Base-by-base conservation (phyloP, 2,329 filamentous ascomycete genomes). In the Neonectria magnoliae region DNA sequence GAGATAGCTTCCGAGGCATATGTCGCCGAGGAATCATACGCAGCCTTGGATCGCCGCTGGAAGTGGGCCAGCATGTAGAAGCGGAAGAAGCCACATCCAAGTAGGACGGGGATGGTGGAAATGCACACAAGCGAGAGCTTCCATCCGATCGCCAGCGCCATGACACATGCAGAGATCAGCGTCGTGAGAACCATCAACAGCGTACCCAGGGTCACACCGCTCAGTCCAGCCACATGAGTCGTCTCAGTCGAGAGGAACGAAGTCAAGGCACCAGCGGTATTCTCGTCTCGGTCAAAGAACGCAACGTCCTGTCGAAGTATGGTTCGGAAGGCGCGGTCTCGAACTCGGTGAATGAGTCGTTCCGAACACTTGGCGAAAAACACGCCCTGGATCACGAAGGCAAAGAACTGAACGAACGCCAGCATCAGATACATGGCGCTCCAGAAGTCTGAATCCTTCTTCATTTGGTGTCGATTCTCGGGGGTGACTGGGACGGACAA, bases 1-100 rank as follows among this genome's bases (percentile, higher is more conserved):
- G 93, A 94, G 33, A 97, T 97, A 47, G 94, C 94, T 79, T 99
- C 96, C 51, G 94, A 96, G 11, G 96, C 96, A 76, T 92, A 97
- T 60, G 90, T 91, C 8, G 95, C 95, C 63, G 93, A 95, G 62
- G 86, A 82, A 75, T 93, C 87, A 76, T 98, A 94, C 4, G 93
- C 90, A 69, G 85, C 84, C 82, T 96, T 97, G 1, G 93, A 90
- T 25, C 92, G 91, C 41, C 85, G 85, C 80, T 93, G 92, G 82
- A 93, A 97, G 68, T 89, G 87, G 2, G 93, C 90, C 22, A 97
- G 85, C 80, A 96, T 90, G 80, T 89, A 94, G 81, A 98, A 97
- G 4, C 94, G 89, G 79, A 94, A 90, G 82, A 94, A 96, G n/a
- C 94, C 92, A 75, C 92, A 96, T 5, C 82, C 90, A 2, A 97